Conservation (phyloP, 805 yeast genomes). For the Schizosaccharomyces lindneri region DNA sequence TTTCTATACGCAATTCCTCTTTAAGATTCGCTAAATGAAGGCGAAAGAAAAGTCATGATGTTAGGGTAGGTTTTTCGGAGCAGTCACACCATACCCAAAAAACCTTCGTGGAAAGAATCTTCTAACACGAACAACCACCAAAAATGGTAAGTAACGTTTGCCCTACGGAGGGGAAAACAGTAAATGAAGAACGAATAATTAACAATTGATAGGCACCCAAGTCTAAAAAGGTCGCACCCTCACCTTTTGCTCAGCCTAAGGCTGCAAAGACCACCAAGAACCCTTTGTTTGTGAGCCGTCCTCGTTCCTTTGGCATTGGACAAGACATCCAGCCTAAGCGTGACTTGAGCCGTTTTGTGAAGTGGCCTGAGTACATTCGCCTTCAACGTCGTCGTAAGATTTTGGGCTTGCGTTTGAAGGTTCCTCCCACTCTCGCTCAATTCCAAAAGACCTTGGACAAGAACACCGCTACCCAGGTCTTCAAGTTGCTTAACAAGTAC, state of each 20-base stretch:
- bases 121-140: background rate
- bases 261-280: constrained; percentile 28
- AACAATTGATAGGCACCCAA: constrained; percentile 20
- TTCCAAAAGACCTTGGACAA: constrained; percentile 90
- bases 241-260: constrained; percentile 73
- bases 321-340: constrained; percentile 83
- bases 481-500: constrained; percentile 96
- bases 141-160: background rate
- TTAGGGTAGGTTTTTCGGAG: background rate
- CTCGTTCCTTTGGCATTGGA: constrained; percentile 82
- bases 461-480: constrained; percentile 93
- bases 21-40: too few relatives aligned
- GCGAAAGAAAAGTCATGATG: too few relatives aligned
- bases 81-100: background rate
- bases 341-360: constrained; percentile 89
- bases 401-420: constrained; percentile 85
- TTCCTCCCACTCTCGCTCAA: constrained; percentile 95
- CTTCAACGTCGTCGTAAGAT: constrained; percentile 98
- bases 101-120: background rate
- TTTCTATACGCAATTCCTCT: too few relatives aligned
- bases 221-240: constrained; percentile 83
- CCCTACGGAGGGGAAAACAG: background rate
- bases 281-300: constrained; percentile 74
- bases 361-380: constrained; percentile 97
- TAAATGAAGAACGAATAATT: background rate